A percentile compares a stretch with the other conserved stretches of the same genome.
Evolutionary conservation across 2,329 filamentous ascomycete species (phyloP).

Genomic region (Coleophoma crateriformis): DNA sequence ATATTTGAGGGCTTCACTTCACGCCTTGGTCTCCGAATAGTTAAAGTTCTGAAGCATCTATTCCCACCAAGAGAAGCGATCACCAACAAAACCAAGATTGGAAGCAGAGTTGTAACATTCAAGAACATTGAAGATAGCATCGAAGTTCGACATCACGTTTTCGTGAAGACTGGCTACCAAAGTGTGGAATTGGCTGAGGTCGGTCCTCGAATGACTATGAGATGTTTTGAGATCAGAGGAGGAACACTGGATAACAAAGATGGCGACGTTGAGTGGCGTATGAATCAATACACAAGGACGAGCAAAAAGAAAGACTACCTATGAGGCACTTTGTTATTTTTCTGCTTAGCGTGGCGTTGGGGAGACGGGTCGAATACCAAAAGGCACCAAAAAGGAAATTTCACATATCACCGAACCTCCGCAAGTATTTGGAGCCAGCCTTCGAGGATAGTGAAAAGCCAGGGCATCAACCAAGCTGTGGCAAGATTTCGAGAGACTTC

Average conservation of each 20-base stretch:
- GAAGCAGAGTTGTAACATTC: conserved; percentile 86
- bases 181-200: conserved; percentile 86
- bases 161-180: conserved; percentile 87
- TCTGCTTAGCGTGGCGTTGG: conserved; percentile 26
- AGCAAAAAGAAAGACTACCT: conserved; percentile 94
- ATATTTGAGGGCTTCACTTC: conserved; percentile 93
- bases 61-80: conserved; percentile 83
- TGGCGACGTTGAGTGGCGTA: conserved; percentile 92
- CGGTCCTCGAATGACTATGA: conserved; percentile 95
- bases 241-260: conserved; percentile 93
- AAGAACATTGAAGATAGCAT: conserved; percentile 92
- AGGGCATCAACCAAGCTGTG: conserved; percentile 11
- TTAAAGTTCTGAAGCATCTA: conserved; percentile 87
- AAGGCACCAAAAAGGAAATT: background rate
- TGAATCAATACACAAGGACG: conserved; percentile 93
- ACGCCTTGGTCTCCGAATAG: conserved; percentile 72
- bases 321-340: conserved; percentile 36
- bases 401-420: background rate
- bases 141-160: conserved; percentile 89
- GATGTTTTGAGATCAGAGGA: conserved; percentile 84
- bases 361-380: conserved; percentile 13
- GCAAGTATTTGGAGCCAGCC: conserved; percentile 7
- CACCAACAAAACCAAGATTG: conserved; percentile 68
- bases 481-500: conserved; percentile 7
- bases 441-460: conserved; percentile 4